These are phyloP conservation scores for Penicillium canariense DNA, from an alignment of 495 filamentous ascomycete genomes.

Conservation along the genomic window DNA sequence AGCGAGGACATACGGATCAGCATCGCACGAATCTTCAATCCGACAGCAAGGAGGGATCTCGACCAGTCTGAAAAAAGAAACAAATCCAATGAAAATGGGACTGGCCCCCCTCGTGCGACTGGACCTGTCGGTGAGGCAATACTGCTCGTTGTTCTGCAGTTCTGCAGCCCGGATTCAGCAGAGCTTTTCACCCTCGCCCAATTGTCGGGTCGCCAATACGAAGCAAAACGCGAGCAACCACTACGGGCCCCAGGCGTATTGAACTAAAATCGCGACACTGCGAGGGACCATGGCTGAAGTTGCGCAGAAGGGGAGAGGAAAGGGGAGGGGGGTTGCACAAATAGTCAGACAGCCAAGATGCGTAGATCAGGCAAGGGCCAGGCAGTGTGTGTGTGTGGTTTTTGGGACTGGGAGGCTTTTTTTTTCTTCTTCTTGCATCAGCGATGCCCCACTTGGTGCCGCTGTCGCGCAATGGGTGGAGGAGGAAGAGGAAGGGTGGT, in stretches of 20 bases:
- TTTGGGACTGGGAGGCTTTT: not conserved
- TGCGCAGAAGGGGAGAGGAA: not conserved
- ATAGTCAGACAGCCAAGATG: not conserved
- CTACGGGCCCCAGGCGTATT: not conserved
- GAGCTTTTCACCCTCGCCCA: too few species aligned
- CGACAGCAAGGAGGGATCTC: not conserved
- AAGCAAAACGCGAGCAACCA: not conserved
- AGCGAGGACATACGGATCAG: constrained; percentile 14
- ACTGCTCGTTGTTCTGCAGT: not conserved
- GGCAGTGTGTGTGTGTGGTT: not conserved
- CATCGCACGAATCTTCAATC: constrained; percentile 4
- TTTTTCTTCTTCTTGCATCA: not conserved
- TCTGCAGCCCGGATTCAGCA: too few species aligned
- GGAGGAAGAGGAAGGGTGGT: not conserved
- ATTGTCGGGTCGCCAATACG: not conserved
- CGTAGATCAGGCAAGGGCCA: not conserved
- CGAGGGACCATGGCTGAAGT: not conserved
- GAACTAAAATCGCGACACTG: not conserved
- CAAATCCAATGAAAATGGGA: not conserved
- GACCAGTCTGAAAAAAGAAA: not conserved
- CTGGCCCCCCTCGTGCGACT: not conserved
- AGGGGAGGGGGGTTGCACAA: too few species aligned
- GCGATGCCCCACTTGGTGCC: not conserved
- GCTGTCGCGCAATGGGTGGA: not conserved
- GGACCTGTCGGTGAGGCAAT: not conserved